These are phyloP conservation scores for Leptomonas pyrrhocoris DNA, from an alignment of 208 protist species.

Conservation along the genomic window DNA sequence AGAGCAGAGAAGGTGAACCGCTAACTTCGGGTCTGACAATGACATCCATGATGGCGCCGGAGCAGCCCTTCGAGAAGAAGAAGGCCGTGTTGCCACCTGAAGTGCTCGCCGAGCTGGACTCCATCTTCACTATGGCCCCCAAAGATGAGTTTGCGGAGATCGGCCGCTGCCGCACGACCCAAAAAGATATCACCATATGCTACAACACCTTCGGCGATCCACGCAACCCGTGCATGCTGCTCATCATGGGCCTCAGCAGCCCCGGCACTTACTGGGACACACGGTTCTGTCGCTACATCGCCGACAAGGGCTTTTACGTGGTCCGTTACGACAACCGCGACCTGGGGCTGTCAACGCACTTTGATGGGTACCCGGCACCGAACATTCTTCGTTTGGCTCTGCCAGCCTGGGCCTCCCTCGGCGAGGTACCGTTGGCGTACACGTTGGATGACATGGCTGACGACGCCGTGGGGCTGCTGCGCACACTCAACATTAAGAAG, in stretches of 20 bases:
- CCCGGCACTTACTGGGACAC: slow-evolving; percentile 70
- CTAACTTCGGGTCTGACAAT: slow-evolving; percentile 1
- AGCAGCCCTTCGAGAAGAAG: not conserved
- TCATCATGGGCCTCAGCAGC: slow-evolving; percentile 82
- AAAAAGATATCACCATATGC: slow-evolving; percentile 62
- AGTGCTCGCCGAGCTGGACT: slow-evolving; percentile 17
- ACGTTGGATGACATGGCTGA: slow-evolving; percentile 75
- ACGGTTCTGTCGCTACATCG: slow-evolving; percentile 67
- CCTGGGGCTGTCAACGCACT: slow-evolving; percentile 69
- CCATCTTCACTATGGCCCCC: slow-evolving; percentile 13
- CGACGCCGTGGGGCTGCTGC: slow-evolving; percentile 62
- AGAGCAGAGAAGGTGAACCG: not conserved
- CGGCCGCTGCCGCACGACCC: slow-evolving; percentile 57
- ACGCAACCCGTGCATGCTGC: slow-evolving; percentile 56
- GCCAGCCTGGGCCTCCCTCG: slow-evolving; percentile 41
- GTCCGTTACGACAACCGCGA: slow-evolving; percentile 85
- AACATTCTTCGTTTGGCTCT: slow-evolving; percentile 53
- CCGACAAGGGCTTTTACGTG: slow-evolving; percentile 69
- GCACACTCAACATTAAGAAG: slow-evolving; percentile 38
- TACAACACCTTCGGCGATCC: slow-evolving; percentile 76
- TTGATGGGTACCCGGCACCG: slow-evolving; percentile 50
- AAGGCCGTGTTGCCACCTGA: slow-evolving; percentile 17
- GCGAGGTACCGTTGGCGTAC: slow-evolving; percentile 64
- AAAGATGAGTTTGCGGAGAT: slow-evolving; percentile 47
- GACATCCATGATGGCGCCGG: slow-evolving; percentile 8